Conservation (phyloP, 495 filamentous ascomycete genomes). For the Paragyromitra xinjiangensis region DNA sequence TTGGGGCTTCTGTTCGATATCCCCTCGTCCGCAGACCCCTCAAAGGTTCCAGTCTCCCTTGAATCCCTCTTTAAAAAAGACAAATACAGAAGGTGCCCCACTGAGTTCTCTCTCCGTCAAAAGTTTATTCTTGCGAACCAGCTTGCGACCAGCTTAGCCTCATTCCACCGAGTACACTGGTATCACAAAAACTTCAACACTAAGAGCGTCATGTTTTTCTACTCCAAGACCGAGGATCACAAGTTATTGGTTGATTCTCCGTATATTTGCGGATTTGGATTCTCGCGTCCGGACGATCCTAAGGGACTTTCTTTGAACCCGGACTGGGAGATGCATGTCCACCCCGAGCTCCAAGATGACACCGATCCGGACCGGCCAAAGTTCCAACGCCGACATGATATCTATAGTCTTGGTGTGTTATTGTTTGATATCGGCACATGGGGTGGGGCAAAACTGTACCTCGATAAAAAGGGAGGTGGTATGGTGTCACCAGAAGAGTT, state of each 20-base stretch:
- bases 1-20: background rate
- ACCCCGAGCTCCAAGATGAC: background rate
- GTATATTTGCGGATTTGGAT: background rate
- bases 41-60: background rate
- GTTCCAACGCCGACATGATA: background rate
- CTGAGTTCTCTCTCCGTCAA: background rate
- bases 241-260: background rate
- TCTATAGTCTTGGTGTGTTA: background rate
- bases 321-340: background rate
- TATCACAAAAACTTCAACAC: background rate
- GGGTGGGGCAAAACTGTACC: background rate
- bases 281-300: background rate
- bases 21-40: background rate
- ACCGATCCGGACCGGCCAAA: background rate
- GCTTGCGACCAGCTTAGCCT: background rate
- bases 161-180: constrained; percentile 12
- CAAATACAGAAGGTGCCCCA: background rate
- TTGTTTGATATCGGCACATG: background rate
- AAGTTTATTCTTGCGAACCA: constrained; percentile 12
- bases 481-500: background rate
- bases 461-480: background rate
- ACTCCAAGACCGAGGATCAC: background rate
- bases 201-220: background rate
- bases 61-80: background rate
- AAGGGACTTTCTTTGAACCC: background rate